Conservation (phyloP, 257 asterid genomes). For the Pogostemon cablin region DNA sequence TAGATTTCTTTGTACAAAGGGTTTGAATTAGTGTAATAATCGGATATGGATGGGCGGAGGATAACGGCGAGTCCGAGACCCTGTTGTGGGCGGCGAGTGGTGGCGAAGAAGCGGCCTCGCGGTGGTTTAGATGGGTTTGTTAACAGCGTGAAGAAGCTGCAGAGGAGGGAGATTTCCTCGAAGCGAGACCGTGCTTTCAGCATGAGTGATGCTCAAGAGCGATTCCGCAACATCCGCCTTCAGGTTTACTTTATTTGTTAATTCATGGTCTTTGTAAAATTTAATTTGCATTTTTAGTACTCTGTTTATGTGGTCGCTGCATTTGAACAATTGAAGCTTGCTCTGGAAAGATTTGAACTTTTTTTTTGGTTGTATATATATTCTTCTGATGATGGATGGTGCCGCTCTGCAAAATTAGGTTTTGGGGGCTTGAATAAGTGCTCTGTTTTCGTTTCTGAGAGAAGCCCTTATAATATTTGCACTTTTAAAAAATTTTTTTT, state of each 20-base stretch:
- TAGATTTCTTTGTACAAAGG: constrained; percentile 30
- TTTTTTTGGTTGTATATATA: constrained; percentile 4
- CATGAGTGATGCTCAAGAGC: constrained; percentile 94
- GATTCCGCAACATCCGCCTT: constrained; percentile 85
- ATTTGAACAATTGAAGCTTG: constrained; percentile 17
- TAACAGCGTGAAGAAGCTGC: constrained; percentile 94
- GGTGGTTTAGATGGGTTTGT: constrained; percentile 80
- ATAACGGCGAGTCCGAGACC: constrained; percentile 94
- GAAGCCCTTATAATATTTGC: background rate
- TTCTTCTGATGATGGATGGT: constrained; percentile 13
- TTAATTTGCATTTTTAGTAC: background rate
- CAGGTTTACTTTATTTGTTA: constrained; percentile 54
- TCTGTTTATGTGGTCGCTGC: background rate
- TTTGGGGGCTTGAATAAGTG: constrained; percentile 31
- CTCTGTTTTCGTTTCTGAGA: constrained; percentile 1
- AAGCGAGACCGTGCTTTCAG: constrained; percentile 84
- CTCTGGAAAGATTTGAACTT: constrained; percentile 29
- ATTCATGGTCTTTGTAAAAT: background rate
- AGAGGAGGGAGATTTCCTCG: constrained; percentile 90
- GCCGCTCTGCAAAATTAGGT: constrained; percentile 23
- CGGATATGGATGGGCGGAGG: constrained; percentile 84
- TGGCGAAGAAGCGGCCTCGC: constrained; percentile 92
- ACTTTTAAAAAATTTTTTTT: background rate
- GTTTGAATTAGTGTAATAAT: constrained; percentile 32
- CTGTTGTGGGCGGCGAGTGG: constrained; percentile 86